phyloP scores from a whole-genome alignment of 805 yeast genomes.

The Wickerhamiella shivajii region DNA sequence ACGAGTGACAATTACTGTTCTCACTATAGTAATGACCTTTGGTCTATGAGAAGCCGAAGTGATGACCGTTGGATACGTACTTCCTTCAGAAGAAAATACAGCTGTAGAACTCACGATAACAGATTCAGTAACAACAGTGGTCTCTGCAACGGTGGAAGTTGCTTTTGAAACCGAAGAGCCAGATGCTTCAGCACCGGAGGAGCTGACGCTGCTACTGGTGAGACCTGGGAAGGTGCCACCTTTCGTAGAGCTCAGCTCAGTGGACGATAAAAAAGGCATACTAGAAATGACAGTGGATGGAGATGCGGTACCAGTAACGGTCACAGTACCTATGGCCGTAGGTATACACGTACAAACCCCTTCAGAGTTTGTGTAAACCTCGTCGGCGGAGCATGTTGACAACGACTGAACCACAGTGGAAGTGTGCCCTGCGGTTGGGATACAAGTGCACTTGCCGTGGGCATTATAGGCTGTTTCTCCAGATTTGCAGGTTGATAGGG shows the following conservation, averaged over 20 bases:
- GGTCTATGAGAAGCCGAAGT: slow-evolving; percentile 1
- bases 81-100: background rate
- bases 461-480: slow-evolving; percentile 5
- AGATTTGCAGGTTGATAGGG: slow-evolving; percentile 3
- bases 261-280: slow-evolving; percentile 26
- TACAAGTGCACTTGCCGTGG: slow-evolving; percentile 4
- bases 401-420: slow-evolving; percentile 3
- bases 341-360: slow-evolving; percentile 8
- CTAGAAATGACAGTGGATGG: slow-evolving; percentile 9
- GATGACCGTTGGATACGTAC: background rate
- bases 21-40: slow-evolving; percentile 3
- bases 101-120: background rate
- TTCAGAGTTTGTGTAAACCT: slow-evolving; percentile 5
- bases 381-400: slow-evolving; percentile 4
- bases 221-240: slow-evolving; percentile 26
- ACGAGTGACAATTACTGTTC: slow-evolving; percentile 3
- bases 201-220: slow-evolving; percentile 25
- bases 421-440: slow-evolving; percentile 5
- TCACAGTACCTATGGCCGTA: slow-evolving; percentile 4
- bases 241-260: slow-evolving; percentile 24
- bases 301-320: slow-evolving; percentile 4
- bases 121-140: slow-evolving; percentile 6
- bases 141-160: background rate
- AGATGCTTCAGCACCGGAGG: slow-evolving; percentile 1
- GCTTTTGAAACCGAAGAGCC: background rate